Conservation (phyloP, 257 asterid species). For the Agastache rugosa region DNA sequence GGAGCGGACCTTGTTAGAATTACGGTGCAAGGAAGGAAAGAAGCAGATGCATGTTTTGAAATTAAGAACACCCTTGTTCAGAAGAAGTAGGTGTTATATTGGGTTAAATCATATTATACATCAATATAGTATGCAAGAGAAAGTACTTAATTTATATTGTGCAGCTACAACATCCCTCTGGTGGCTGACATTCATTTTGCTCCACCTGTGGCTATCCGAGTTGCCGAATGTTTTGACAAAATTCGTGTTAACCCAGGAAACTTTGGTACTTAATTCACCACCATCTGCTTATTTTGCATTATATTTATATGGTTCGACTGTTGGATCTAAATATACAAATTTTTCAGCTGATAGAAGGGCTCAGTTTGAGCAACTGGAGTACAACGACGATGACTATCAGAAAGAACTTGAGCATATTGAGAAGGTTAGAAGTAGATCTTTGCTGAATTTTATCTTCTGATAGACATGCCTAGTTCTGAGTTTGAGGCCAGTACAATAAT, state of each 20-base stretch:
- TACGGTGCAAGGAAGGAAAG: slow-evolving; percentile 98
- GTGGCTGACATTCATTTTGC: slow-evolving; percentile 99
- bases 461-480: background rate
- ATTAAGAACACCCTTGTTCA: slow-evolving; percentile 89
- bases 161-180: slow-evolving; percentile 56
- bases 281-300: slow-evolving; percentile 19
- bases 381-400: slow-evolving; percentile 95
- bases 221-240: slow-evolving; percentile 96
- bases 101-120: slow-evolving; percentile 21
- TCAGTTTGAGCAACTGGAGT: slow-evolving; percentile 91
- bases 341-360: slow-evolving; percentile 98
- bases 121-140: slow-evolving; percentile 21
- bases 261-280: slow-evolving; percentile 65
- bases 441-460: slow-evolving; percentile 18
- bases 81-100: slow-evolving; percentile 70
- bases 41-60: slow-evolving; percentile 96
- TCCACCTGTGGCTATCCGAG: slow-evolving; percentile 93
- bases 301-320: background rate
- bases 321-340: slow-evolving; percentile 30
- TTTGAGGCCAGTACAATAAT: background rate
- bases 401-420: slow-evolving; percentile 98
- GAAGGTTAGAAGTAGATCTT: slow-evolving; percentile 57
- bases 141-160: slow-evolving; percentile 20
- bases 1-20: slow-evolving; percentile 98
- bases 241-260: slow-evolving; percentile 99